Base-by-base conservation (phyloP, 2,329 filamentous ascomycete genomes). In the Esteya vermicola region DNA sequence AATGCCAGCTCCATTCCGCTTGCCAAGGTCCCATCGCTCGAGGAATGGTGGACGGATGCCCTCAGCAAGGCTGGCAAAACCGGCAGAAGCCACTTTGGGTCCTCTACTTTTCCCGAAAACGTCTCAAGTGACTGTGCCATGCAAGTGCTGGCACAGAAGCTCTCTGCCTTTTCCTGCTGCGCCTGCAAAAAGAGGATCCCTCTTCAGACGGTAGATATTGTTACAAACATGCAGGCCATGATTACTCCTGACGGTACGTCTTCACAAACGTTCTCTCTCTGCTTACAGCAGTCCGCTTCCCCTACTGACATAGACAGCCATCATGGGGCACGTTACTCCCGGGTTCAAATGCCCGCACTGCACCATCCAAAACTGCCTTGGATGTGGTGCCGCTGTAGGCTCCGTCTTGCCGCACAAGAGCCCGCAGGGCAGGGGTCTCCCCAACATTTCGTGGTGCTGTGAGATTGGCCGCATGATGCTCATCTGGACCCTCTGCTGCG, bases 401-500 rank as follows among this genome's bases (percentile, higher is more conserved):
- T 14, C 2, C 19, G 2, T 33, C n/a, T 20, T 10, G 9, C 6
- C 18, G 21, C n/a, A 21, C 22, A 16, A 12, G 6, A 18, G 9
- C 20, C 4, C 8, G 21, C 10, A 10, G 14, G 18, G n/a, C 22
- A 13, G 28, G 6, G 4, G 26, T 6, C 18, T 7, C 4, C 33
- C 27, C 9, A 28, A 22, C 9, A 10, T 50, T 20, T 32, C 40
- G 4, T 51, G 49, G 49, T 53, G 51, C 33, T 55, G 53, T 30
- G 42, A 50, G 6, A 20, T 40, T 9, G 49, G 49, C 5, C 48
- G 47, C 10, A 19, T 50, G 16, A 50, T 51, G 32, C 43, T 54
- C 14, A 39, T 51, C 23, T 50, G 49, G 39, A 42, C 46, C 8
- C 40, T 54, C 1, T 43, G 48, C 9, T 52, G 50, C 20, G 53